Evolutionary conservation across 2,329 filamentous ascomycete species (phyloP).

Genomic region (Ophiostoma quercus): DNA sequence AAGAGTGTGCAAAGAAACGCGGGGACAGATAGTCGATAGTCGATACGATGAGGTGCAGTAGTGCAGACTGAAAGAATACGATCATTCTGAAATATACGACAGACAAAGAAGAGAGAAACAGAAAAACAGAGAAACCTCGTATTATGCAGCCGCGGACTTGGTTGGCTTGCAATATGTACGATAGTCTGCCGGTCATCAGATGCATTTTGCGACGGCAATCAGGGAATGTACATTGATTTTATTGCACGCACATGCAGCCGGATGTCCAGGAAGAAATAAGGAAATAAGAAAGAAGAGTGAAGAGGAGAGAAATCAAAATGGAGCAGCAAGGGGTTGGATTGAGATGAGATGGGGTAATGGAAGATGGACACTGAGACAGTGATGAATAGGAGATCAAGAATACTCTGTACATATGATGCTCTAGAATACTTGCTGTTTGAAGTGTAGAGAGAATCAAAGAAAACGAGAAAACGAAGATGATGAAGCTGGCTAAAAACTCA

Average conservation of each 20-base stretch:
- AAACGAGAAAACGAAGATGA: too few species aligned
- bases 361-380: not conserved
- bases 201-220: not conserved
- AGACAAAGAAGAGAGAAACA: not conserved
- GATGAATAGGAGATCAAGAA: not conserved
- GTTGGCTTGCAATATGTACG: not conserved
- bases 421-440: too few species aligned
- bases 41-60: constrained; percentile 12
- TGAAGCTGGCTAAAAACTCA: not conserved
- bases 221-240: not conserved
- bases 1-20: constrained; percentile 1
- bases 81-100: not conserved
- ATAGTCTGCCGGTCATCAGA: not conserved
- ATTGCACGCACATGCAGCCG: not conserved
- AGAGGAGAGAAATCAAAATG: too few species aligned
- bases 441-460: too few species aligned
- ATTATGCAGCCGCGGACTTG: constrained; percentile 4
- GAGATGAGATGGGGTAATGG: not conserved
- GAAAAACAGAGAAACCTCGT: not conserved
- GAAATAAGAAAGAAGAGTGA: too few species aligned
- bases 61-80: not conserved
- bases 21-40: constrained; percentile 1
- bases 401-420: too few species aligned
- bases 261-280: not conserved
- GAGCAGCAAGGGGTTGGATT: constrained; percentile 1